These are phyloP conservation scores for Penicillium diatomitis DNA, from an alignment of 495 filamentous ascomycete genomes.

Conservation along the genomic window DNA sequence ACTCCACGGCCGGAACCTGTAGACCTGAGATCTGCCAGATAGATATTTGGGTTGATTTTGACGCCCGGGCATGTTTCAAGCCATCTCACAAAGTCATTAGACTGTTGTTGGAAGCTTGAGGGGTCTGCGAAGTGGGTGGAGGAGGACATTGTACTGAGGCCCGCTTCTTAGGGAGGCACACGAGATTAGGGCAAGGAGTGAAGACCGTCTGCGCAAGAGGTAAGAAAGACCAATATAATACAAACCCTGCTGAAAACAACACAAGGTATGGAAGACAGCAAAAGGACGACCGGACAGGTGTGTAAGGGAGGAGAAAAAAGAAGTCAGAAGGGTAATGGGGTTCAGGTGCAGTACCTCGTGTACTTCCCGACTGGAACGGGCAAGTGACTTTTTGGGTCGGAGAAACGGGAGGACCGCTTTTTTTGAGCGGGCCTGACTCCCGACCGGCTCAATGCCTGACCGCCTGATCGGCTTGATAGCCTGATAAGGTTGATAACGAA, in stretches of 20 bases:
- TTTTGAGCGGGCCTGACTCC: neutral
- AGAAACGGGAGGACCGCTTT: conserved; percentile 21
- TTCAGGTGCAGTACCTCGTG: conserved; percentile 1
- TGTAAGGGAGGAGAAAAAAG: conserved; percentile 6
- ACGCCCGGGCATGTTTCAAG: conserved; percentile 41
- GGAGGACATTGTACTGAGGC: conserved; percentile 26
- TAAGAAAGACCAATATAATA: neutral
- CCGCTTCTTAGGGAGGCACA: neutral
- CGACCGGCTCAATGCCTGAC: too few relatives aligned
- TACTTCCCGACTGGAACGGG: too few relatives aligned
- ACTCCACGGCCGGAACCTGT: conserved; percentile 50
- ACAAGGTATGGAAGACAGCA: conserved; percentile 13
- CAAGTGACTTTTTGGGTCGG: conserved; percentile 10
- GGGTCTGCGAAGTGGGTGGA: conserved; percentile 29
- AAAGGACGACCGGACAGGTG: neutral
- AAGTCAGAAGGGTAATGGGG: conserved; percentile 7
- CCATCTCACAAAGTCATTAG: conserved; percentile 47
- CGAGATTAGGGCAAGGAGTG: conserved; percentile 3
- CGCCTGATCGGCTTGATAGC: neutral
- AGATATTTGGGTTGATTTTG: conserved; percentile 45
- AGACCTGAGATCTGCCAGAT: conserved; percentile 43
- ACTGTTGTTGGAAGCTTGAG: conserved; percentile 38
- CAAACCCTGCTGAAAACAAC: neutral
- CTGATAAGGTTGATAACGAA: conserved; percentile 3
- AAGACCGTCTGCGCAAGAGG: conserved; percentile 2